These are phyloP conservation scores for Phragmites australis DNA, from an alignment of 176 grass and related monocot species.

Conservation along the genomic window DNA sequence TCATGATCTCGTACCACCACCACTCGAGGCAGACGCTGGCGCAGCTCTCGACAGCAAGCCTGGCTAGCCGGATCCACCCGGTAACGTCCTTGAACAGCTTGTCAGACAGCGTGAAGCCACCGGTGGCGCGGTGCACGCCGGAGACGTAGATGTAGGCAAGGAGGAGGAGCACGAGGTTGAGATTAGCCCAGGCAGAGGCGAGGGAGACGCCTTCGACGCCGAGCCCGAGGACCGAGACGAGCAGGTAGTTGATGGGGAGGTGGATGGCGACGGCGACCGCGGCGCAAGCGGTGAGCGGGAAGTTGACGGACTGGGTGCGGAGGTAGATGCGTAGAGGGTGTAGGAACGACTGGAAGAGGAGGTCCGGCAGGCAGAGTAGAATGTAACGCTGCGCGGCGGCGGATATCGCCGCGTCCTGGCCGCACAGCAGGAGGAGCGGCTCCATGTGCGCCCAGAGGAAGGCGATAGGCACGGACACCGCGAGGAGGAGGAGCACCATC, in stretches of 20 bases:
- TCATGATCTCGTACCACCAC: constrained; percentile 99
- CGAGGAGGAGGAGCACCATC: constrained; percentile 72
- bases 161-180: constrained; percentile 83
- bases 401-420: constrained; percentile 72
- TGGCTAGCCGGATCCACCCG: constrained; percentile 55
- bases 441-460: constrained; percentile 79
- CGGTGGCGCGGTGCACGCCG: constrained; percentile 58
- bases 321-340: constrained; percentile 97
- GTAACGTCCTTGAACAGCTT: constrained; percentile 57
- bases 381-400: constrained; percentile 68
- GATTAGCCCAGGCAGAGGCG: constrained; percentile 69
- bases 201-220: constrained; percentile 76
- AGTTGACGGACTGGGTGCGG: constrained; percentile 76
- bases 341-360: constrained; percentile 85
- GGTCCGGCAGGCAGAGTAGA: constrained; percentile 75
- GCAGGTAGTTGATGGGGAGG: constrained; percentile 75
- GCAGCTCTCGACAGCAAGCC: constrained; percentile 69
- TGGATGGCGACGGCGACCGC: constrained; percentile 61
- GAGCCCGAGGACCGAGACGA: constrained; percentile 61
- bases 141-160: constrained; percentile 70
- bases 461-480: constrained; percentile 58
- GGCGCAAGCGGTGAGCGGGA: constrained; percentile 76
- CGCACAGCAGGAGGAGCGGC: constrained; percentile 69
- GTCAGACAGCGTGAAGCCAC: constrained; percentile 54
- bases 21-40: constrained; percentile 90